Conservation (phyloP, 1,139 yeast genomes). For the Spencermartinsiella ligniputridi region DNA sequence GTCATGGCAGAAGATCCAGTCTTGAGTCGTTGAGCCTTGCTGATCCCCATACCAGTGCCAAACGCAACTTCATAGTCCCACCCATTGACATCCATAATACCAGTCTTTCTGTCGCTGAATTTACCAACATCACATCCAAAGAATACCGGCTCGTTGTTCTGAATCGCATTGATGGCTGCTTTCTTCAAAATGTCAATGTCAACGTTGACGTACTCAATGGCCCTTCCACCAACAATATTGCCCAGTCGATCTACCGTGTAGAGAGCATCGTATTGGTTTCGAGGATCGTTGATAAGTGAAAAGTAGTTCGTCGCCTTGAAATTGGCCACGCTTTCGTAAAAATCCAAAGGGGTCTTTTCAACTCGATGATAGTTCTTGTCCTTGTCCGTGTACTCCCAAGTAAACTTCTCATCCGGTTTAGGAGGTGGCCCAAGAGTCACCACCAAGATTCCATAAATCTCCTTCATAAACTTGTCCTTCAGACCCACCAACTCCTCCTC, state of each 20-base stretch:
- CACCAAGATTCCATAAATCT: slow-evolving; percentile 50
- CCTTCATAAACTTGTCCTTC: slow-evolving; percentile 48
- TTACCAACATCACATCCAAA: slow-evolving; percentile 70
- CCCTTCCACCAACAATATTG: slow-evolving; percentile 57
- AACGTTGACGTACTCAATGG: slow-evolving; percentile 59
- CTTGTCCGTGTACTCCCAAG: slow-evolving; percentile 61
- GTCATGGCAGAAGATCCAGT: slow-evolving; percentile 61
- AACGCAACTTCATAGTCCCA: slow-evolving; percentile 56
- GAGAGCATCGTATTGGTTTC: slow-evolving; percentile 48
- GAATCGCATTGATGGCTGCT: slow-evolving; percentile 54
- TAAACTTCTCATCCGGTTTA: slow-evolving; percentile 47
- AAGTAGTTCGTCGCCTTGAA: slow-evolving; percentile 48
- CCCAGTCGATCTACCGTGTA: slow-evolving; percentile 62
- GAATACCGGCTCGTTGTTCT: slow-evolving; percentile 60
- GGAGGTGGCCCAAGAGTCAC: slow-evolving; percentile 62
- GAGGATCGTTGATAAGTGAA: slow-evolving; percentile 61
- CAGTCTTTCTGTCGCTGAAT: slow-evolving; percentile 44
- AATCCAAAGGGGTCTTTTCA: slow-evolving; percentile 49
- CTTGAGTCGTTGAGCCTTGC: slow-evolving; percentile 51
- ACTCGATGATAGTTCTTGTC: slow-evolving; percentile 45
- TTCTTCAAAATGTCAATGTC: slow-evolving; percentile 46
- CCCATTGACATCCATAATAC: slow-evolving; percentile 52
- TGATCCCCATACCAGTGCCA: slow-evolving; percentile 45
- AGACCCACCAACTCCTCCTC: slow-evolving; percentile 33
- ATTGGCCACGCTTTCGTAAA: slow-evolving; percentile 45